phyloP scores from a whole-genome alignment of 306 rosid species.

The Datisca glomerata region DNA sequence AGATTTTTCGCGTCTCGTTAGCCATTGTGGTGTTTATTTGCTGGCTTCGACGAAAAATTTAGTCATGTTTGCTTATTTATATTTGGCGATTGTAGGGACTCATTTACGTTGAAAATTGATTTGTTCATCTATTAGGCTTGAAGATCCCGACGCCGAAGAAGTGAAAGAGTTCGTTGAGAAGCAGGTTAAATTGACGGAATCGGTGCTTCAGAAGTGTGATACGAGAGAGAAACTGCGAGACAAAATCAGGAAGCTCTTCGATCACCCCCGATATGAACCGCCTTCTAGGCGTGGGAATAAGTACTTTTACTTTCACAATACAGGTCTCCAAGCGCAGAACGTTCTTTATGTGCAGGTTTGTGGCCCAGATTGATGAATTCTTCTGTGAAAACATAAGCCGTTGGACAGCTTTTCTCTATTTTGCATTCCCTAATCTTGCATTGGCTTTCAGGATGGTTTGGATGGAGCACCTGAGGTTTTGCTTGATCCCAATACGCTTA shows the following conservation, averaged over 20 bases:
- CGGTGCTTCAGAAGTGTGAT: constrained; percentile 50
- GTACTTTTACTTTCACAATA: constrained; percentile 72
- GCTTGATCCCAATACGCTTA: constrained; percentile 77
- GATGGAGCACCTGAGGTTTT: constrained; percentile 52
- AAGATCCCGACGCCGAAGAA: constrained; percentile 78
- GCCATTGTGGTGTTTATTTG: not conserved
- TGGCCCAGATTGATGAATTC: constrained; percentile 4
- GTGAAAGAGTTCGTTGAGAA: constrained; percentile 69
- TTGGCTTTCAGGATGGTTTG: constrained; percentile 39
- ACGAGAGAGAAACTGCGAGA: constrained; percentile 36
- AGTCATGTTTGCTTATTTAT: not conserved
- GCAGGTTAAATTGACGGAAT: constrained; percentile 53
- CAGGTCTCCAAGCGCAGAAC: constrained; percentile 78
- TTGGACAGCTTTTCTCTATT: constrained; percentile 2
- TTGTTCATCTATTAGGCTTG: constrained; percentile 44
- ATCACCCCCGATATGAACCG: constrained; percentile 67
- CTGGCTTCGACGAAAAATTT: not conserved
- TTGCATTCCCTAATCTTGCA: constrained; percentile 1
- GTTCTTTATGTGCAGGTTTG: constrained; percentile 78
- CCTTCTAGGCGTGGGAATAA: constrained; percentile 48
- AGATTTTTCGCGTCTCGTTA: not conserved
- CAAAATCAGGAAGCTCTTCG: constrained; percentile 54
- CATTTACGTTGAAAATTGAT: not conserved
- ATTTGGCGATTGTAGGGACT: not conserved
- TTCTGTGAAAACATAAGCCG: not conserved